phyloP scores from a whole-genome alignment of 164 flowering plant species.

The Vitis riparia region DNA sequence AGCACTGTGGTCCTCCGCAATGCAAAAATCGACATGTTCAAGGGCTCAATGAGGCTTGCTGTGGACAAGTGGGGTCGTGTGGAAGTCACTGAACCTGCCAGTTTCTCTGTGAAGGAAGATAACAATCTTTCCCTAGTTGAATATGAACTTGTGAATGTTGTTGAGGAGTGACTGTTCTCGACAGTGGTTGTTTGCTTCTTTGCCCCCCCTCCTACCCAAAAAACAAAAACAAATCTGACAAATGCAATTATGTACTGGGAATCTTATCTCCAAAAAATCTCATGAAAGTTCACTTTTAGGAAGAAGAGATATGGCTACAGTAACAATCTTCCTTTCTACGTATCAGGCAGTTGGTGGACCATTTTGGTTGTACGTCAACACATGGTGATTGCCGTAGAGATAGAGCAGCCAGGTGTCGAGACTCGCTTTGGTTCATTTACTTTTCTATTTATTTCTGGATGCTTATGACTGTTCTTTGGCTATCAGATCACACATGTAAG shows the following conservation, averaged over 20 bases:
- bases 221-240: constrained; percentile 14
- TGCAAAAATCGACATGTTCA: constrained; percentile 42
- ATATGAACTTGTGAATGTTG: constrained; percentile 40
- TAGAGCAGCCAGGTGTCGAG: constrained; percentile 17
- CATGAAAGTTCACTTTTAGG: constrained; percentile 8
- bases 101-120: constrained; percentile 37
- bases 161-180: constrained; percentile 25
- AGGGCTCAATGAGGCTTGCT: constrained; percentile 46
- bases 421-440: constrained; percentile 17
- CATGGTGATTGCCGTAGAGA: constrained; percentile 20
- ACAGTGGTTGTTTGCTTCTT: background rate
- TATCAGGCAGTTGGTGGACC: constrained; percentile 10
- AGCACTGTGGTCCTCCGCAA: constrained; percentile 26
- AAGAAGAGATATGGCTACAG: constrained; percentile 19
- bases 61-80: constrained; percentile 43
- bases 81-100: constrained; percentile 35
- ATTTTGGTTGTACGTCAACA: constrained; percentile 17
- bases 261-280: constrained; percentile 6
- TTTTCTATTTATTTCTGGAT: constrained; percentile 7
- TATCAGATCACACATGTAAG: background rate
- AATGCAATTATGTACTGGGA: constrained; percentile 15
- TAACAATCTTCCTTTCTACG: constrained; percentile 9
- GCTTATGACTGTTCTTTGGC: background rate
- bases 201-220: constrained; percentile 4
- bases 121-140: constrained; percentile 37